Conservation (phyloP, 169 alveolate species). For the Neospora caninum region DNA sequence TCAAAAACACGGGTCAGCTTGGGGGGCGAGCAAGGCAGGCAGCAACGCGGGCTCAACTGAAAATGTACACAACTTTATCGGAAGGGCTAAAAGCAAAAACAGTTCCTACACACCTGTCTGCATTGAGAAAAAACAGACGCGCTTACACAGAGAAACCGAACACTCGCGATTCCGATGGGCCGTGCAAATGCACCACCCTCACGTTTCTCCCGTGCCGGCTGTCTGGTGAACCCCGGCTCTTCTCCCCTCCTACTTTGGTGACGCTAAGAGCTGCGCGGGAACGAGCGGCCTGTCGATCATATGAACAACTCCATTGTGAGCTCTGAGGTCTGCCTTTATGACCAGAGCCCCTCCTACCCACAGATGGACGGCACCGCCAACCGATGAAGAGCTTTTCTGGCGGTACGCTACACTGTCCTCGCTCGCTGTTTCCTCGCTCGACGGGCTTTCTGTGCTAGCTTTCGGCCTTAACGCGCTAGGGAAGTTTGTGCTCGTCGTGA, state of each 20-base stretch:
- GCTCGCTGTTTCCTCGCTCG: neutral
- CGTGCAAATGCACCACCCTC: too few relatives aligned
- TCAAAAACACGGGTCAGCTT: too few relatives aligned
- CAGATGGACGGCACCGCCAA: neutral
- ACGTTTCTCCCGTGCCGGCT: too few relatives aligned
- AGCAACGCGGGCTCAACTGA: too few relatives aligned
- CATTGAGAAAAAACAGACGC: too few relatives aligned
- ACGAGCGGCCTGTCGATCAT: constrained; percentile 14
- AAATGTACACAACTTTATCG: too few relatives aligned
- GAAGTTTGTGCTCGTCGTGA: constrained; percentile 32
- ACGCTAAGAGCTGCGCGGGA: neutral
- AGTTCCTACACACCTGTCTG: too few relatives aligned
- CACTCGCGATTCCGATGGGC: too few relatives aligned
- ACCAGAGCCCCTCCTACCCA: constrained; percentile 6
- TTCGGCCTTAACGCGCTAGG: neutral
- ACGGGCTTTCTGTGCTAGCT: neutral
- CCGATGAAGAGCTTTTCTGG: neutral
- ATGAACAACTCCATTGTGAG: constrained; percentile 41
- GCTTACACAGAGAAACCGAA: too few relatives aligned
- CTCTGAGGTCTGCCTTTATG: neutral
- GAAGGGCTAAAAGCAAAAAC: too few relatives aligned
- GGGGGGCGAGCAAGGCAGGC: too few relatives aligned
- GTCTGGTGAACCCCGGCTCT: too few relatives aligned
- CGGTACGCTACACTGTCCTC: neutral
- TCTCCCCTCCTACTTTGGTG: neutral